phyloP scores from a whole-genome alignment of 331 rosid species.

The Malus hybrid region DNA sequence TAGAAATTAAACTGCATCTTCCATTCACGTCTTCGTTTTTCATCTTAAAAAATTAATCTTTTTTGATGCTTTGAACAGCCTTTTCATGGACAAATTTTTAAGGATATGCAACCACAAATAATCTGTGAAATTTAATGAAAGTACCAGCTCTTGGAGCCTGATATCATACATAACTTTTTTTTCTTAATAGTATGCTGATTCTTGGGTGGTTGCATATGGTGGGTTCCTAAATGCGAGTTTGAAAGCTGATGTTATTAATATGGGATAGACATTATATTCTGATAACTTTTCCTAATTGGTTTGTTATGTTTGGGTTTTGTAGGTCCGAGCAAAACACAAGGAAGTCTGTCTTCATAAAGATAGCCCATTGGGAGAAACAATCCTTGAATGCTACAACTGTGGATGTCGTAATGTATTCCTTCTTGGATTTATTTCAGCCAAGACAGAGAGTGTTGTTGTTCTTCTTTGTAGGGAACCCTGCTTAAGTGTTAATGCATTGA shows the following conservation, averaged over 20 bases:
- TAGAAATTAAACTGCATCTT: too few species aligned
- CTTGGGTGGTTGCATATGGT: not conserved
- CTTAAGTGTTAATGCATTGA: slow-evolving; percentile 96
- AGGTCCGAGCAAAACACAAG: slow-evolving; percentile 99
- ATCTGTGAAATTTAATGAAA: not conserved
- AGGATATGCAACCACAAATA: not conserved
- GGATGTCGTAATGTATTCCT: slow-evolving; percentile 98
- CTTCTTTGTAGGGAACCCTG: slow-evolving; percentile 99
- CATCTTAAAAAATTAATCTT: not conserved
- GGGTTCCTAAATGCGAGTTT: not conserved
- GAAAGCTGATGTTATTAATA: too few species aligned
- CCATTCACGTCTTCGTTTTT: too few species aligned
- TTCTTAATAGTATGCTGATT: not conserved
- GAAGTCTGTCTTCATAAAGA: slow-evolving; percentile 99
- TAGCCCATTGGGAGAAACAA: slow-evolving; percentile 97
- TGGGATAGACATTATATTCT: not conserved
- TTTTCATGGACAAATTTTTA: not conserved
- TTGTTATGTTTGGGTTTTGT: slow-evolving; percentile 20
- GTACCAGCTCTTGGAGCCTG: not conserved
- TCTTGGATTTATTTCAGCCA: slow-evolving; percentile 97
- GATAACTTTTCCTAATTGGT: not conserved
- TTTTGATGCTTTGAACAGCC: not conserved
- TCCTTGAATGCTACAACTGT: slow-evolving; percentile 98
- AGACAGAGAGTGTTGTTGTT: slow-evolving; percentile 98
- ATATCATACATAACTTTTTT: not conserved